Conservation (phyloP, 2,329 filamentous ascomycete species). For the Colletotrichum sp. region DNA sequence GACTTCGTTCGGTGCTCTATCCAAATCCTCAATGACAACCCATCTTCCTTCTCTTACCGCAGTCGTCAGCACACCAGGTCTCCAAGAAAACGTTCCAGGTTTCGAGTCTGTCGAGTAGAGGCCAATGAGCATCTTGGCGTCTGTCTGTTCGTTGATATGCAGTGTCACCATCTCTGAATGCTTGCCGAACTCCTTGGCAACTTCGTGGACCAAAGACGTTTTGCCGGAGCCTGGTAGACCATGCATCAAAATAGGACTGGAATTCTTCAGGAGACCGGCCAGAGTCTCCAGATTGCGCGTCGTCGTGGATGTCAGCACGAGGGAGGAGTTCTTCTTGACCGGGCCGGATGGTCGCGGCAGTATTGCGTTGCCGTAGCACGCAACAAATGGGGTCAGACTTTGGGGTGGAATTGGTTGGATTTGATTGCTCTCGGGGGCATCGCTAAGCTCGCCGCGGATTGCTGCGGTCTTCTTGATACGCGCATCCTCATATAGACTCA, state of each 20-base stretch:
- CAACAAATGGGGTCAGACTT: conserved; percentile 63
- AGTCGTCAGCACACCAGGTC: conserved; percentile 89
- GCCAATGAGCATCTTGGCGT: conserved; percentile 94
- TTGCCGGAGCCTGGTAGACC: conserved; percentile 90
- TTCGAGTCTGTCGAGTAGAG: conserved; percentile 90
- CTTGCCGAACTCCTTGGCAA: conserved; percentile 81
- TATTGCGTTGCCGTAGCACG: conserved; percentile 69
- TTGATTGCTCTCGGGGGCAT: conserved; percentile 22
- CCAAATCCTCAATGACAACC: conserved; percentile 96
- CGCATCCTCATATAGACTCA: conserved; percentile 63
- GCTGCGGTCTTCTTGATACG: conserved; percentile 52
- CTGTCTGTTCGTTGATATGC: conserved; percentile 96
- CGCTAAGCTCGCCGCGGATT: conserved; percentile 43
- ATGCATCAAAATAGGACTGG: conserved; percentile 79
- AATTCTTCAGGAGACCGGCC: conserved; percentile 68
- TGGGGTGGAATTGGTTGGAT: conserved; percentile 34
- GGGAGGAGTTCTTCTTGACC: conserved; percentile 43
- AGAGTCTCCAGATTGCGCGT: conserved; percentile 73
- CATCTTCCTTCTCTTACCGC: conserved; percentile 93
- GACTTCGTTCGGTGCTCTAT: conserved; percentile 92
- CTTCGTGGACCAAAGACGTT: conserved; percentile 82
- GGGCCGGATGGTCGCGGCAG: conserved; percentile 66
- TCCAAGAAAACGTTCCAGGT: conserved; percentile 91
- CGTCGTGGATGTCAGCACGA: conserved; percentile 77
- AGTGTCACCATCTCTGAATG: conserved; percentile 87